Base-by-base conservation (phyloP, 1,284 basidiomycete genomes). In the Porodaedalea pini region DNA sequence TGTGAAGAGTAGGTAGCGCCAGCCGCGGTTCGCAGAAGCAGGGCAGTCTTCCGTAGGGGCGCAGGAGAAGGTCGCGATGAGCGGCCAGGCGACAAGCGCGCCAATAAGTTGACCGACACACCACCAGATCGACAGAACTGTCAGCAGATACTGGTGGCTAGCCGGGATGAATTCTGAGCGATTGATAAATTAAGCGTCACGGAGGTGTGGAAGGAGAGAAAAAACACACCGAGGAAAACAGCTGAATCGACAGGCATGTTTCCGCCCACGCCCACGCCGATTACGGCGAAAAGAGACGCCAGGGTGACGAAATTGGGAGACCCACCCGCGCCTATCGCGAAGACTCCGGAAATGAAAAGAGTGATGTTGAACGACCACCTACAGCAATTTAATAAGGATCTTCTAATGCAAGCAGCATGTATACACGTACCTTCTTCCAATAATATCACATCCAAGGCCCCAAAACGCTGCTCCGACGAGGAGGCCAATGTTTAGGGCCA, bases 221-320 rank as follows among this genome's bases (percentile, higher is more conserved):
- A 17, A 27, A 0, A 67, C 73, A 63, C 57, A 88, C 88, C 85
- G 11, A 92, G 76, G 66, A 90, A 88, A 51, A 92, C 84, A 0
- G 88, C 83, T 13, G 87, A 86, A 67, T 92, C 90, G 4, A 92
- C 88, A 0, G 90, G 85, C 45, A 87, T 68, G 64, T 88, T 88
- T n/a, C 84, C 83, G 36, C 80, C 90, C 1, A 84, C 88, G 1
- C 86, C 85, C 4, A 86, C 69, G 2, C 81, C 81, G 74, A 81
- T 81, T 2, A 81, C 71, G 0, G 83, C 78, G 0, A 78, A 71
- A 34, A 87, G 71, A 0, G 79, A 75, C 51, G 77, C 79, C 15
- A 89, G 71, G 0, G 79, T 71, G 36, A 78, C 61, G 52, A 70
- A 80, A 61, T 81, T 78, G 0, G 79, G 77, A 0, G 85, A 81